phyloP scores from a whole-genome alignment of 2,329 filamentous ascomycete genomes.

The Colletotrichum echinochloae region DNA sequence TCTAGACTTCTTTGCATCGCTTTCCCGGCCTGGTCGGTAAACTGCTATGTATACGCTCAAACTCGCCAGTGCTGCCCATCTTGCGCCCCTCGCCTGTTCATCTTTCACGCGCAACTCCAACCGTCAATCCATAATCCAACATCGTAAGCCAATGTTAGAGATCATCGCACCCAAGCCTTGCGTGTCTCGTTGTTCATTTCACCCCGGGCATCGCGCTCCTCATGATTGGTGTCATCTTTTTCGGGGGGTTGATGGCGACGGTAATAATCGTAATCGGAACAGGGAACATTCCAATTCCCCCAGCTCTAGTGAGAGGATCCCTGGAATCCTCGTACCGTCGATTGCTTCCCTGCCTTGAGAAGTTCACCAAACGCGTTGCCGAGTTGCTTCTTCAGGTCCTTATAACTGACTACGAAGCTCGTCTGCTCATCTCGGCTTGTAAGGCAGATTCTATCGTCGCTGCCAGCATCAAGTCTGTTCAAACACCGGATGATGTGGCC shows the following conservation, averaged over 20 bases:
- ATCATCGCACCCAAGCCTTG: not conserved
- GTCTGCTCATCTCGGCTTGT: slow-evolving; percentile 92
- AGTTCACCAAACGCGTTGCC: slow-evolving; percentile 69
- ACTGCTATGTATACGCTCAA: slow-evolving; percentile 5
- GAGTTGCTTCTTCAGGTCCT: slow-evolving; percentile 81
- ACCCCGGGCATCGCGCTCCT: not conserved
- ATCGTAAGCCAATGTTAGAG: slow-evolving; percentile 9
- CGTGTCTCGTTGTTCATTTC: not conserved
- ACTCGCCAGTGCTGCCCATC: not conserved
- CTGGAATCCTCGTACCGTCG: slow-evolving; percentile 49
- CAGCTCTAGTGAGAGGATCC: slow-evolving; percentile 43
- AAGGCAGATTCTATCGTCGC: slow-evolving; percentile 86
- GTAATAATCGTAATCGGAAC: not conserved
- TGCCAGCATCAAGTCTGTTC: slow-evolving; percentile 92
- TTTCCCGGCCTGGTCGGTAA: not conserved
- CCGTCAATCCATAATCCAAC: slow-evolving; percentile 19
- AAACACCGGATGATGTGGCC: slow-evolving; percentile 88
- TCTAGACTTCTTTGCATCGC: slow-evolving; percentile 14
- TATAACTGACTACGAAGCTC: slow-evolving; percentile 88
- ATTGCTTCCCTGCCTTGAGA: slow-evolving; percentile 58
- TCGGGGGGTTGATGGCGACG: not conserved
- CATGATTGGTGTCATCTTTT: not conserved
- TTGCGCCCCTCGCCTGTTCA: not conserved
- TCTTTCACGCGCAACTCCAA: not conserved
- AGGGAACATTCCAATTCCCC: not conserved